Base-by-base conservation (phyloP, 495 filamentous ascomycete species). In the Aspergillus haitiensis region DNA sequence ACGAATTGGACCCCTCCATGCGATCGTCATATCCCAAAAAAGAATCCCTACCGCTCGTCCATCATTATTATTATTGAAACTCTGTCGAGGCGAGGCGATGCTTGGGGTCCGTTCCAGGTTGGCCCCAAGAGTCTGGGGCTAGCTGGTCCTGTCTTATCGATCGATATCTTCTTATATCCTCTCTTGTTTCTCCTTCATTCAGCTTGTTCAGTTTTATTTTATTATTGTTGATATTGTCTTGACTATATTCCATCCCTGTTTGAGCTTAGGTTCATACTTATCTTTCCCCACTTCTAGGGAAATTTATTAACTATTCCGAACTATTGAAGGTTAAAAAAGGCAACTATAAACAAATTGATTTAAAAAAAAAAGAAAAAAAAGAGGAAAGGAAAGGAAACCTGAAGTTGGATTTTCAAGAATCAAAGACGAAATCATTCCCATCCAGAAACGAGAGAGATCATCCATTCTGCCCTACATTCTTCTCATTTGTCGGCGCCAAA, bases 381-480 rank as follows among this genome's bases (percentile, higher is more conserved):
- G 5, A 47, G n/a, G 33, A 44, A n/a, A 55, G 7, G 32, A 34
- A 47, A 46, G 44, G 42, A 52, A 54, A 32, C 15, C 27, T n/a
- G 42, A 48, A 39, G 18, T 40, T n/a, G 37, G 4, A 40, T n/a
- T 40, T 11, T 10, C 4, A 18, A 59, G 40, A n/a, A n/a, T n/a
- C n/a, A n/a, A n/a, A n/a, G n/a, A n/a, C n/a, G n/a, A n/a, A n/a
- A n/a, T n/a, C n/a, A n/a, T n/a, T n/a, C n/a, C 49, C 21, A 27
- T 27, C 1, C 21, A 27, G 21, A 27, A 45, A 44, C 27, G 45
- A 52, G 52, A 52, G 49, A 15, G 11, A 47, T 42, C 40, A 44
- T 33, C 27, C 63, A 61, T 62, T 60, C 57, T 67, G 61, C 64
- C 55, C 58, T 62, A 60, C 65, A 67, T 67, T 62, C 64, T 46